Evolutionary conservation across 1,284 basidiomycete species (phyloP), one percentile per base, ranked within the genome.

Genomic region (Pholiota adiposa): DNA sequence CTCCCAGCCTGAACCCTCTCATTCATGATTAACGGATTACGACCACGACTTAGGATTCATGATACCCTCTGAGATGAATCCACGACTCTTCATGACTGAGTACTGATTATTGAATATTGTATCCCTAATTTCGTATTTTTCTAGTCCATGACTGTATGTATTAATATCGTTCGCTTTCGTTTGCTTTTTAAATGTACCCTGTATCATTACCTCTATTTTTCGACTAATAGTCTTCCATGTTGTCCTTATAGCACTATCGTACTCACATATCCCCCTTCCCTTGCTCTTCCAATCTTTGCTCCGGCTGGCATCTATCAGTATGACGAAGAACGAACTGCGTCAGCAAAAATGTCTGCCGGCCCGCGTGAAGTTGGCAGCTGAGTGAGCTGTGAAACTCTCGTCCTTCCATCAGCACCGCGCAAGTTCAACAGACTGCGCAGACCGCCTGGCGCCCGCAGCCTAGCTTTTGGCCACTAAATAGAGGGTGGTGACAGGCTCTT

Each of bases 221-320:
- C 43, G 43, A 46, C 12, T 46, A 46, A 46, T 46, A 46, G 43
- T 46, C 12, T 27, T 46, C 12, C 14, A 12, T 25, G 43, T 46
- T 46, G 27, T 46, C 23, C 21, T 43, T 23, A 84, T 88, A 63
- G 88, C 90, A 68, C 68, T 92, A 84, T 64, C 14, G 36, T 38
- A 38, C 14, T 5, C 12, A 33, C 31, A 33, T 33, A 33, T 33
- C 12, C 12, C 31, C 12, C 31, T 12, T 33, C 31, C 12, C 36
- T 38, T 16, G 14, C 19, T 12, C 19, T 25, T 12, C 3, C 25
- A 23, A 46, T 51, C 7, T 18, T 33, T 51, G n/a, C 8, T 36
- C 18, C 12, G 12, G 12, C 14, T 38, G 18, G 18, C 38, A 14
- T 25, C 21, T 34, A 25, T 11, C 19, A 38, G 5, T 19, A 64